phyloP scores from a whole-genome alignment of 2,329 filamentous ascomycete species.

The Penicillium sp. region DNA sequence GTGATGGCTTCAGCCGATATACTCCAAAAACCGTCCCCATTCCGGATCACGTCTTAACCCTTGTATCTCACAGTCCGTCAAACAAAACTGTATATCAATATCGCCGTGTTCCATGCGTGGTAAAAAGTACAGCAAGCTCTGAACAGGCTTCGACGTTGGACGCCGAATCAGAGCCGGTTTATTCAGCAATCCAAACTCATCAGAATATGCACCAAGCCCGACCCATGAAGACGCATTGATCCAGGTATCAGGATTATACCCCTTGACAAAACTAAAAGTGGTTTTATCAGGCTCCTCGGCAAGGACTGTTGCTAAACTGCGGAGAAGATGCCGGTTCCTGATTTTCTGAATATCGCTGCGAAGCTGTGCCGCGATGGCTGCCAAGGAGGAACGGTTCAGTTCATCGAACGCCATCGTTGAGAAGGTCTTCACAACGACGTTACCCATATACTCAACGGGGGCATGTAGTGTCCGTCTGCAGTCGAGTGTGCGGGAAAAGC shows the following conservation, averaged over 20 bases:
- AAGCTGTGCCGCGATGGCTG: slow-evolving; percentile 15
- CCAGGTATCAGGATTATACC: slow-evolving; percentile 15
- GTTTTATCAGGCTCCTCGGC: slow-evolving; percentile 26
- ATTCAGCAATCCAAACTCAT: slow-evolving; percentile 14
- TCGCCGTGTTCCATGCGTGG: slow-evolving; percentile 10
- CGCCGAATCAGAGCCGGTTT: slow-evolving; percentile 16
- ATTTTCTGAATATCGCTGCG: slow-evolving; percentile 23
- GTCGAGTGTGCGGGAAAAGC: slow-evolving; percentile 31
- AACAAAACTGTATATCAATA: slow-evolving; percentile 19
- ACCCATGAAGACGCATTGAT: slow-evolving; percentile 15
- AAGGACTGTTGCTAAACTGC: slow-evolving; percentile 33
- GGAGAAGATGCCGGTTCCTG: slow-evolving; percentile 20
- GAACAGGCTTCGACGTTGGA: slow-evolving; percentile 14
- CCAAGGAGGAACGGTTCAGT: slow-evolving; percentile 20
- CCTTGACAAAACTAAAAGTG: slow-evolving; percentile 21
- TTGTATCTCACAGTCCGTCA: slow-evolving; percentile 15
- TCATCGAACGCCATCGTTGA: slow-evolving; percentile 21
- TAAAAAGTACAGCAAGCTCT: slow-evolving; percentile 17
- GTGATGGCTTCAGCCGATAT: slow-evolving; percentile 12
- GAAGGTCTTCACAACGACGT: slow-evolving; percentile 24
- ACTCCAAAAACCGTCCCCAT: slow-evolving; percentile 15
- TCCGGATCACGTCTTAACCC: slow-evolving; percentile 9
- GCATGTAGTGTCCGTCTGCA: slow-evolving; percentile 23
- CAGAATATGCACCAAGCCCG: slow-evolving; percentile 1
- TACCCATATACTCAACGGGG: slow-evolving; percentile 29